Percentiles rank a stretch among this genome's conserved stretches.
phyloP scores from a whole-genome alignment of 2,329 filamentous ascomycete genomes.

The Trichophyton benhamiae region DNA sequence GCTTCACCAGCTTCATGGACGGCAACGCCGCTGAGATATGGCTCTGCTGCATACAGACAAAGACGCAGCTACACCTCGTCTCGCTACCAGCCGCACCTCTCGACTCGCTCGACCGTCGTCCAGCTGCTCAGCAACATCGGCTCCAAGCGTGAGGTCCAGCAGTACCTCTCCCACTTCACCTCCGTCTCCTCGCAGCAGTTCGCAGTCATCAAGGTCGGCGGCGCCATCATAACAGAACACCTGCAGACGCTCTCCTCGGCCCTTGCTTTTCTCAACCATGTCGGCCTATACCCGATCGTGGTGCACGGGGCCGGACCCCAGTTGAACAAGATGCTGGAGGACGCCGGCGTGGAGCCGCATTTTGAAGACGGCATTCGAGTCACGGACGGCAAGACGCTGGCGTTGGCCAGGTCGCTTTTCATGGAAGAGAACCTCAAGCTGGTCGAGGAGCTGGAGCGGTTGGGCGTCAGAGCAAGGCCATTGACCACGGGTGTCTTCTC shows the following conservation, averaged over 20 bases:
- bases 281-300: slow-evolving; percentile 87
- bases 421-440: slow-evolving; percentile 90
- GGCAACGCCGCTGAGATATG: slow-evolving; percentile 11
- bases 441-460: slow-evolving; percentile 72
- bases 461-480: slow-evolving; percentile 78
- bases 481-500: slow-evolving; percentile 82
- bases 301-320: slow-evolving; percentile 93
- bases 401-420: slow-evolving; percentile 82
- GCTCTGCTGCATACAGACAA: slow-evolving; percentile 22
- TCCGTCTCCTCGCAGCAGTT: slow-evolving; percentile 95
- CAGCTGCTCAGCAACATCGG: slow-evolving; percentile 91
- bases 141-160: slow-evolving; percentile 89
- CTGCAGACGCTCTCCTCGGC: slow-evolving; percentile 82
- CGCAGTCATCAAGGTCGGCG: slow-evolving; percentile 95
- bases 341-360: slow-evolving; percentile 83
- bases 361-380: slow-evolving; percentile 95
- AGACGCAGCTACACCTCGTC: slow-evolving; percentile 34
- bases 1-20: slow-evolving; percentile 18
- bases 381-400: slow-evolving; percentile 88
- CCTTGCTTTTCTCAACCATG: slow-evolving; percentile 83
- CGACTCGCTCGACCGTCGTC: slow-evolving; percentile 68
- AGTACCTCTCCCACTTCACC: slow-evolving; percentile 94
- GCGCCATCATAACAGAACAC: slow-evolving; percentile 89
- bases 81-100: slow-evolving; percentile 40
- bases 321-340: slow-evolving; percentile 80